Evolutionary conservation across 1,284 basidiomycete genomes (phyloP), one percentile per base, ranked within the genome.

Genomic region (Wolfiporia cocos): DNA sequence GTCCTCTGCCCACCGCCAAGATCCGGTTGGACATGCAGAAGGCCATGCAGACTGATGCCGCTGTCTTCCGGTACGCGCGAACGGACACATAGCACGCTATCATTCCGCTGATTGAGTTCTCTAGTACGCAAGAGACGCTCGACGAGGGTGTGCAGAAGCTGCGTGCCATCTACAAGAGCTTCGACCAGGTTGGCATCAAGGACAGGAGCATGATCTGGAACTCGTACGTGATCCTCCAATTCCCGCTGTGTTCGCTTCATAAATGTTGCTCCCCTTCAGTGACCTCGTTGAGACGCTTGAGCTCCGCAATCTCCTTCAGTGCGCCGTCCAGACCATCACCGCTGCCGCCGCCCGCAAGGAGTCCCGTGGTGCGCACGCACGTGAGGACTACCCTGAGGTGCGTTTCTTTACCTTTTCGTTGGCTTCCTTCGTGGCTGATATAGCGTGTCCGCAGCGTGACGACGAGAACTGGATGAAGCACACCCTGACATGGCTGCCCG

Each of bases 121-220:
- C 58, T 62, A 88, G 94, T 56, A 98, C 92, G 28, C 94, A 98
- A 64, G 66, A 81, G 57, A 84, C 84, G 43, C 73, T 99, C 49
- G 93, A 98, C 57, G 84, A 95, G 57, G 96, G 96, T 70, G 91
- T 96, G 32, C 56, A 76, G 64, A 93, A 92, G 71, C 76, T 99
- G 61, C 76, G 76, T 49, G 72, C 79, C 44, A 92, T 98, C 52
- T 94, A 91, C 74, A 79, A 86, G 57, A 87, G 77, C 61, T 99
- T 84, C 68, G 77, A 87, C 54, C 78, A 96, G 40, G 86, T 99
- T 53, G 89, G 92, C 49, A 89, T 97, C 71, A 95, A 95, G 74
- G 96, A 99, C 69, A 80, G 95, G 61, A 92, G 88, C 62, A 90
- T 98, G 92, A 96, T 99, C 69, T 98, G 95, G 96, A 96, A 96